These are phyloP conservation scores for Microstegium vimineum DNA, from an alignment of 176 grass and related monocot genomes.

Conservation along the genomic window DNA sequence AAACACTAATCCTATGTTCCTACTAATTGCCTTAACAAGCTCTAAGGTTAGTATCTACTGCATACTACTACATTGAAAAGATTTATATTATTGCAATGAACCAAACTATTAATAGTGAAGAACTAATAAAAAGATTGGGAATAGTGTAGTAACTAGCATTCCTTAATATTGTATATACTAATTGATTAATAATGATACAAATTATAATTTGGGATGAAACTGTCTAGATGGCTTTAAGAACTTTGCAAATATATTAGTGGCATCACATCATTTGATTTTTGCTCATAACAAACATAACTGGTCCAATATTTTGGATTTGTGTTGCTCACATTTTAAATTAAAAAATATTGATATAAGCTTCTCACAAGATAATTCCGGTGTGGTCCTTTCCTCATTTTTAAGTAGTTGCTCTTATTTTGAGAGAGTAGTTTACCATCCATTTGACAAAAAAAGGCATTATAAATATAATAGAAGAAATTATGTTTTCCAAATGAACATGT, in stretches of 20 bases:
- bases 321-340: not conserved
- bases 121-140: not conserved
- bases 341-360: not conserved
- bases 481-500: not conserved
- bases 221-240: not conserved
- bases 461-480: not conserved
- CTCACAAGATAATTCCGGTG: not conserved
- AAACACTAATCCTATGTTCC: not conserved
- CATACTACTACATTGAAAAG: too few relatives aligned
- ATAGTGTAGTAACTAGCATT: not conserved
- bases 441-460: not conserved
- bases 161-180: not conserved
- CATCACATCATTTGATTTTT: not conserved
- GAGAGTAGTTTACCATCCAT: not conserved
- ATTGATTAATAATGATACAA: not conserved
- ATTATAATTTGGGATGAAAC: not conserved
- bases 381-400: not conserved
- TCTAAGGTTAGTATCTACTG: not conserved
- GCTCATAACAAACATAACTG: too few relatives aligned
- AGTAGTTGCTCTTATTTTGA: not conserved
- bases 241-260: not conserved
- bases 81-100: not conserved
- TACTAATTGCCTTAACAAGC: not conserved
- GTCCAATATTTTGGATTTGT: not conserved
- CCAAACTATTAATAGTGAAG: not conserved